These are phyloP conservation scores for Papiliotrema nemorosa DNA, from an alignment of 1,284 basidiomycete species.

Conservation along the genomic window DNA sequence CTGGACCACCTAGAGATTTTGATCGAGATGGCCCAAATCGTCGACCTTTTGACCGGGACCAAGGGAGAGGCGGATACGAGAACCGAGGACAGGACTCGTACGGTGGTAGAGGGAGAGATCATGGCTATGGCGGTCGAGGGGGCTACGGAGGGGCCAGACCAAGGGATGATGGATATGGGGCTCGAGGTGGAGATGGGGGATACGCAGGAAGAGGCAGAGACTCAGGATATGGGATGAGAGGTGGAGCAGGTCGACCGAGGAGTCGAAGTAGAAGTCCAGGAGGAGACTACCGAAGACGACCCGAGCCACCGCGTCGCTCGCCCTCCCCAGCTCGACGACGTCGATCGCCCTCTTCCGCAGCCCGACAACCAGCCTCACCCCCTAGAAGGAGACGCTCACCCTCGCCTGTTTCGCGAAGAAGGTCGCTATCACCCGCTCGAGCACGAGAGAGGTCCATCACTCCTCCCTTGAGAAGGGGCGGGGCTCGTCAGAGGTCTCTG, in stretches of 20 bases:
- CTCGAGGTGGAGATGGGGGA: slow-evolving; percentile 3
- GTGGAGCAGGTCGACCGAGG: not conserved
- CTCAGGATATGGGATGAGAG: slow-evolving; percentile 3
- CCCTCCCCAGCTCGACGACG: slow-evolving; percentile 14
- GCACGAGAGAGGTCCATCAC: slow-evolving; percentile 14
- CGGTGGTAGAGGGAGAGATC: slow-evolving; percentile 3
- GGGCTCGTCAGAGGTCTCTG: not conserved
- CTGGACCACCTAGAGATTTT: not conserved
- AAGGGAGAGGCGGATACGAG: slow-evolving; percentile 16
- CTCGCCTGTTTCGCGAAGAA: slow-evolving; percentile 11
- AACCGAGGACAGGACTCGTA: slow-evolving; percentile 2
- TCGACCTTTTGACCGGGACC: slow-evolving; percentile 7
- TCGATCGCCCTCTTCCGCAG: slow-evolving; percentile 13
- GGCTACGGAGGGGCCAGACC: too few relatives aligned
- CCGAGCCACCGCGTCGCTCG: slow-evolving; percentile 9
- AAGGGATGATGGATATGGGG: slow-evolving; percentile 7
- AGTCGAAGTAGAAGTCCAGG: slow-evolving; percentile 4
- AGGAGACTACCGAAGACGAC: slow-evolving; percentile 1
- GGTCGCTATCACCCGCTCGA: slow-evolving; percentile 12
- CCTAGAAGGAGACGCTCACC: not conserved
- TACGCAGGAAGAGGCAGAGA: slow-evolving; percentile 1
- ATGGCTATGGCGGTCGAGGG: slow-evolving; percentile 7
- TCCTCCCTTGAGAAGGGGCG: slow-evolving; percentile 9
- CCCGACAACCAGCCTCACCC: not conserved
- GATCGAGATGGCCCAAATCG: slow-evolving; percentile 1